Conservation (phyloP, 2,329 filamentous ascomycete species). For the Fusarium liriodendri region DNA sequence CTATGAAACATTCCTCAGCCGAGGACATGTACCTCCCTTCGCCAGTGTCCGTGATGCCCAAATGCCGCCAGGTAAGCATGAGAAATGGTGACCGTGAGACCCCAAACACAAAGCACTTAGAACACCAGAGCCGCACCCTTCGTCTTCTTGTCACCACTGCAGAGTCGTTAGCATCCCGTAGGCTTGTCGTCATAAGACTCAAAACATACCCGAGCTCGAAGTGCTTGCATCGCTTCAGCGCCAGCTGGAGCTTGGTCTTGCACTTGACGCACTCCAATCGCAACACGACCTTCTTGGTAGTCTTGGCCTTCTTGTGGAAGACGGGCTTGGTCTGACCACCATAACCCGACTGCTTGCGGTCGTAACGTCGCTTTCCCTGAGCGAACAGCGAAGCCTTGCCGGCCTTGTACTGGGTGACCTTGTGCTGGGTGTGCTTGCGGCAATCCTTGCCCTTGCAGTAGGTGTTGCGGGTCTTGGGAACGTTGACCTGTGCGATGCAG, state of each 20-base stretch:
- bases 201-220: conserved; percentile 95
- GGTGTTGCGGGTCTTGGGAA: conserved; percentile 97
- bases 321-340: conserved; percentile 99
- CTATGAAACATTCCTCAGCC: conserved; percentile 57
- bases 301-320: conserved; percentile 99
- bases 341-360: conserved; percentile 99
- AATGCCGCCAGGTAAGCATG: conserved; percentile 57
- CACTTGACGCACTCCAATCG: conserved; percentile 96
- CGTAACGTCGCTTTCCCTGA: conserved; percentile 99
- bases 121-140: conserved; percentile 99
- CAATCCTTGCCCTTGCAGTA: conserved; percentile 98
- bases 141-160: conserved; percentile 99
- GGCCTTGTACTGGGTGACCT: conserved; percentile 97
- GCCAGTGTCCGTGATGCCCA: conserved; percentile 62
- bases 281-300: conserved; percentile 99
- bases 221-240: conserved; percentile 99
- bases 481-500: conserved; percentile 79
- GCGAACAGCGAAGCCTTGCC: conserved; percentile 96
- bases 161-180: conserved; percentile 54
- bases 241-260: conserved; percentile 98
- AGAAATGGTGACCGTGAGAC: conserved; percentile 52
- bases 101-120: conserved; percentile 74
- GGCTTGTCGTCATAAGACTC: neutral
- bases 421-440: conserved; percentile 91
- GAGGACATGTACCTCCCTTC: conserved; percentile 60